Percentiles rank a stretch among this genome's conserved stretches.
Conservation (phyloP, 1,284 basidiomycete species). For the Cystobasidium sp. region DNA sequence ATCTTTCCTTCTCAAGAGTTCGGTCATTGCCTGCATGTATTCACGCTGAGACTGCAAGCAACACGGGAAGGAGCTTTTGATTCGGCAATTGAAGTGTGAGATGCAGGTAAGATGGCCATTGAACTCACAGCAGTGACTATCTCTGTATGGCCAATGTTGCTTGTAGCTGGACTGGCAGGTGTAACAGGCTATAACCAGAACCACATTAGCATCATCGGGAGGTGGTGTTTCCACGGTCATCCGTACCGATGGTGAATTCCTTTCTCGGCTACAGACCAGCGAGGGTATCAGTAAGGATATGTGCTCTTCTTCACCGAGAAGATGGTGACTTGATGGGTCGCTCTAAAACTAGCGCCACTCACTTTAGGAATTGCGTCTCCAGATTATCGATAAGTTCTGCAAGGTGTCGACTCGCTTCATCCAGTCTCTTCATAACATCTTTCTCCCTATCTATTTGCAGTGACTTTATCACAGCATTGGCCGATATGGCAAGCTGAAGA, state of each 20-base stretch:
- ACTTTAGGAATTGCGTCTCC: conserved; percentile 34
- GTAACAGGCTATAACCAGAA: not conserved
- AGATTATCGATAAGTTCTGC: conserved; percentile 38
- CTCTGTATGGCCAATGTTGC: conserved; percentile 2
- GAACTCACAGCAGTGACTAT: not conserved
- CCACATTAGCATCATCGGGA: not conserved
- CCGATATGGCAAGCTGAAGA: conserved; percentile 37
- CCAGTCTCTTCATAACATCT: conserved; percentile 14
- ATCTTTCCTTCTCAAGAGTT: conserved; percentile 30
- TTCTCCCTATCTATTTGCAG: conserved; percentile 21
- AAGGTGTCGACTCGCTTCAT: conserved; percentile 23
- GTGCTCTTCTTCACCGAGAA: too few species aligned
- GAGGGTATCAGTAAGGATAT: too few species aligned
- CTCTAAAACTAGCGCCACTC: not conserved
- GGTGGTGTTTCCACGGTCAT: too few species aligned
- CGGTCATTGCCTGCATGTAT: conserved; percentile 28
- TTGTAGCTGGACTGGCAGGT: conserved; percentile 2
- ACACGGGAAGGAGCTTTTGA: not conserved
- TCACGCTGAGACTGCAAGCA: conserved; percentile 24
- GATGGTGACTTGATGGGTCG: too few species aligned
- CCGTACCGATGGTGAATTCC: too few species aligned
- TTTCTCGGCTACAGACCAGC: too few species aligned
- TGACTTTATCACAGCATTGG: conserved; percentile 21
- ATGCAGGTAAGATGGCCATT: not conserved
- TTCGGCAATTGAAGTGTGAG: not conserved